A percentile compares a stretch with the other conserved stretches of the same genome.
These are phyloP conservation scores for Cercospora janseana DNA, from an alignment of 2,329 filamentous ascomycete genomes.

Conservation along the genomic window DNA sequence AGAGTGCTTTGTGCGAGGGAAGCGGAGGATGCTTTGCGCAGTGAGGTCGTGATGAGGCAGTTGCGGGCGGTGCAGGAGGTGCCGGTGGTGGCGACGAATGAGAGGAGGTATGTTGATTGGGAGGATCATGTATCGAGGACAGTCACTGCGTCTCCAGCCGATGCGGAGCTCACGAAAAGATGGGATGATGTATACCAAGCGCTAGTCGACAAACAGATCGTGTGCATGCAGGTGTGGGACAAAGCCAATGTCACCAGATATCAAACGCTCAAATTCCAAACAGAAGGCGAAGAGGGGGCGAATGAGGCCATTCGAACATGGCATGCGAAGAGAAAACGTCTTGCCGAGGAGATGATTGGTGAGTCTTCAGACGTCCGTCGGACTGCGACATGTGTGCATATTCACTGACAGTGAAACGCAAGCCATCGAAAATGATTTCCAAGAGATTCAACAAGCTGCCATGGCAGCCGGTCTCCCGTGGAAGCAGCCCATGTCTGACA, in stretches of 20 bases:
- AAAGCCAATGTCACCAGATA: too few species aligned
- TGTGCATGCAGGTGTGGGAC: too few species aligned
- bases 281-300: background rate
- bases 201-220: background rate
- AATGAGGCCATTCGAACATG: background rate
- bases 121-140: background rate
- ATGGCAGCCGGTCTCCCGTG: conserved; percentile 1
- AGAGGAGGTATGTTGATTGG: background rate
- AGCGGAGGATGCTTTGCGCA: background rate
- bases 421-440: background rate
- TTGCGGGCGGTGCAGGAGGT: background rate
- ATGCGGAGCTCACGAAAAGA: background rate
- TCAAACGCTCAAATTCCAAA: too few species aligned
- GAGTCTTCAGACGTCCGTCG: too few species aligned
- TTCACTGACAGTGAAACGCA: background rate
- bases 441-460: background rate
- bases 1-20: background rate
- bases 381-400: too few species aligned
- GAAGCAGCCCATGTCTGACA: background rate
- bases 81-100: background rate
- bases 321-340: background rate
- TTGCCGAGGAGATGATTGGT: background rate
- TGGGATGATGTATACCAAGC: background rate
- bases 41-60: background rate
- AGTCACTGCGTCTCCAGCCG: background rate